These are phyloP conservation scores for Phytophthora melonis DNA, from an alignment of 352 stramenopile genomes.

Conservation along the genomic window DNA sequence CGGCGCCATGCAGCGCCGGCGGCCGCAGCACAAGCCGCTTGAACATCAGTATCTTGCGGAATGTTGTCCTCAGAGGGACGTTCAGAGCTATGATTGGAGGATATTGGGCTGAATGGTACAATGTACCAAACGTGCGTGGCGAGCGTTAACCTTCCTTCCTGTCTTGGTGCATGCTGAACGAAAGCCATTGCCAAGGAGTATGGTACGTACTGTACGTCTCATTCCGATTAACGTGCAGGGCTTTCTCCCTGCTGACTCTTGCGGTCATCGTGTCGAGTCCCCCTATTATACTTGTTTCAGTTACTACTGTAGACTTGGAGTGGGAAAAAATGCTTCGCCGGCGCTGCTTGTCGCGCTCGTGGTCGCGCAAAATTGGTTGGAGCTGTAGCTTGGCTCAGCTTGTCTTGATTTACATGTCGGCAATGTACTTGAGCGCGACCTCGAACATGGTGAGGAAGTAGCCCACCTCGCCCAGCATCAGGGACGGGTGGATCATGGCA, in stretches of 20 bases:
- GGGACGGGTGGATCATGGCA: conserved; percentile 86
- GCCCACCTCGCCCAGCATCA: conserved; percentile 84
- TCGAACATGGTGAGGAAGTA: conserved; percentile 92
- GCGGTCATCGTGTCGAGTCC: conserved; percentile 30
- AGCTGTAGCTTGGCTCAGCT: conserved; percentile 16
- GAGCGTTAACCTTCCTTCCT: too few species aligned
- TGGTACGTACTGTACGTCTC: conserved; percentile 23
- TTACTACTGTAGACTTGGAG: too few species aligned
- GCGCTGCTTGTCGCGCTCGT: conserved; percentile 26
- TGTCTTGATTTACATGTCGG: conserved; percentile 72
- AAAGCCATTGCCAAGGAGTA: conserved; percentile 4
- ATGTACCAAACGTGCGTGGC: conserved; percentile 9
- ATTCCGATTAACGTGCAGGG: conserved; percentile 37
- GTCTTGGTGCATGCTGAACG: too few species aligned
- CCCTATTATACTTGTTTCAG: conserved; percentile 49
- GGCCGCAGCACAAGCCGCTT: conserved; percentile 25
- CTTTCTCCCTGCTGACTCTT: conserved; percentile 23
- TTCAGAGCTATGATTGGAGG: conserved; percentile 6
- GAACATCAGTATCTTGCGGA: conserved; percentile 29
- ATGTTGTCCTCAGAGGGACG: background rate
- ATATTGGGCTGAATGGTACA: conserved; percentile 5
- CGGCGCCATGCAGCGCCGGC: conserved; percentile 5
- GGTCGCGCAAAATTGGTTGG: conserved; percentile 31
- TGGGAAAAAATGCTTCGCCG: conserved; percentile 19
- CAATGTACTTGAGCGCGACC: conserved; percentile 89